A percentile compares a stretch with the other conserved stretches of the same genome.
phyloP scores from a whole-genome alignment of 768 basidiomycete species.

The Trametes punicea region DNA sequence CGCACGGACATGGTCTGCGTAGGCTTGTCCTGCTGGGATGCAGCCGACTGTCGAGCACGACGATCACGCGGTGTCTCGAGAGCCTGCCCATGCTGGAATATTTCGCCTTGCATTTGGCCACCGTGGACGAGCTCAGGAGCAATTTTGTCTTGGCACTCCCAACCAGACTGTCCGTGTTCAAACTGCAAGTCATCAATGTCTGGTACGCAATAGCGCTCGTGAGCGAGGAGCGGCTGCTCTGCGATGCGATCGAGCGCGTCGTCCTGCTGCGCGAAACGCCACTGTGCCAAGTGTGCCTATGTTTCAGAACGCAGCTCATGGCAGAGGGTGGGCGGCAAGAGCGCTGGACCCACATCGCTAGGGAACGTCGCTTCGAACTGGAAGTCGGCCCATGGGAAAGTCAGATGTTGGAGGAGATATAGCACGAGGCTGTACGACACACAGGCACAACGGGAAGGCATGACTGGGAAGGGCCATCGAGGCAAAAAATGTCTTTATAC shows the following conservation, averaged over 20 bases:
- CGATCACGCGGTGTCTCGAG: slow-evolving; percentile 30
- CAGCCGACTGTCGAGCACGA: slow-evolving; percentile 30
- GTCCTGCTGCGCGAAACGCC: slow-evolving; percentile 16
- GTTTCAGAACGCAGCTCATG: slow-evolving; percentile 19
- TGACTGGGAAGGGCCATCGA: background rate
- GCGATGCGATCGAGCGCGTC: slow-evolving; percentile 28
- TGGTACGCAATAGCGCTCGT: slow-evolving; percentile 31
- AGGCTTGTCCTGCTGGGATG: slow-evolving; percentile 37
- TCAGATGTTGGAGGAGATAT: slow-evolving; percentile 14
- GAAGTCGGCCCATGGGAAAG: slow-evolving; percentile 33
- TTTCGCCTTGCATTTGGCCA: slow-evolving; percentile 36
- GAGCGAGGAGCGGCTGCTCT: slow-evolving; percentile 33
- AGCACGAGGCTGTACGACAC: background rate
- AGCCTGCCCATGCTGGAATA: slow-evolving; percentile 31
- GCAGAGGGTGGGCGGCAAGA: slow-evolving; percentile 22
- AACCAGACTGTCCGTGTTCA: slow-evolving; percentile 31
- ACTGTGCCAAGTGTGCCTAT: slow-evolving; percentile 8
- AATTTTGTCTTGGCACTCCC: slow-evolving; percentile 34
- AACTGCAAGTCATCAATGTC: slow-evolving; percentile 35
- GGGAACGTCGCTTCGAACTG: slow-evolving; percentile 19
- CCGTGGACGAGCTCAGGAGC: slow-evolving; percentile 33
- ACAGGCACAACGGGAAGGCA: background rate
- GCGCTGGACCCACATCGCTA: slow-evolving; percentile 29
- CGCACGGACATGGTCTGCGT: slow-evolving; percentile 24
- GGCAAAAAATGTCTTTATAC: slow-evolving; percentile 4